Evolutionary conservation across 2,329 filamentous ascomycete genomes (phyloP).

Genomic region (Aspergillus transmontanensis): DNA sequence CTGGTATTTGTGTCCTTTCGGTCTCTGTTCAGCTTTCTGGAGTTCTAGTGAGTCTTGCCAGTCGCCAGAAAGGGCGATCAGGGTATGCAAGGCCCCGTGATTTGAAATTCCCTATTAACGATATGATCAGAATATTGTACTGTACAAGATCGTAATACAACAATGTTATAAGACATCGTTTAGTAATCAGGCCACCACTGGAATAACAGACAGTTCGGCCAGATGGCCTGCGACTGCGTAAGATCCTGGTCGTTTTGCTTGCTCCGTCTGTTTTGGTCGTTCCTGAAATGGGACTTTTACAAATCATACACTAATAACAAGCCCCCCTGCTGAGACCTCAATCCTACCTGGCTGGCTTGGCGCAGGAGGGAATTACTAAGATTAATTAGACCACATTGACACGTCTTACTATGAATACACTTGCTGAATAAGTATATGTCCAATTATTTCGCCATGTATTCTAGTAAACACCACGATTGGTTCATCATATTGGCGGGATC

Average conservation of each 20-base stretch:
- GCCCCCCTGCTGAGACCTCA: background rate
- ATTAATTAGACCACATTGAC: background rate
- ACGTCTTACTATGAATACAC: background rate
- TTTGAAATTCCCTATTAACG: background rate
- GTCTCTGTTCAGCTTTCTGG: background rate
- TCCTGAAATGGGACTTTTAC: background rate
- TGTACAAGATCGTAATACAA: background rate
- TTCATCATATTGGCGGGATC: background rate
- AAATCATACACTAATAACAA: background rate
- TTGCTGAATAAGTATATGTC: background rate
- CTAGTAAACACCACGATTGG: background rate
- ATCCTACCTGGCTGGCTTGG: background rate
- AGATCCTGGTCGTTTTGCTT: background rate
- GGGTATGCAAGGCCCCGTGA: background rate
- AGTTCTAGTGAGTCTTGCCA: background rate
- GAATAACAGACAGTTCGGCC: background rate
- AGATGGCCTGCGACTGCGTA: background rate
- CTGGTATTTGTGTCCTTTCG: background rate
- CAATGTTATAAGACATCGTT: background rate
- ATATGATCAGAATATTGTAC: background rate
- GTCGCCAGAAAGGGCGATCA: background rate
- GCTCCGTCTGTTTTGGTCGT: background rate
- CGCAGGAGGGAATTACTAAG: background rate
- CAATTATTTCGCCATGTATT: background rate
- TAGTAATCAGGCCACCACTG: background rate